These are phyloP conservation scores for Diplodia corticola DNA, from an alignment of 2,329 filamentous ascomycete genomes.

Conservation along the genomic window DNA sequence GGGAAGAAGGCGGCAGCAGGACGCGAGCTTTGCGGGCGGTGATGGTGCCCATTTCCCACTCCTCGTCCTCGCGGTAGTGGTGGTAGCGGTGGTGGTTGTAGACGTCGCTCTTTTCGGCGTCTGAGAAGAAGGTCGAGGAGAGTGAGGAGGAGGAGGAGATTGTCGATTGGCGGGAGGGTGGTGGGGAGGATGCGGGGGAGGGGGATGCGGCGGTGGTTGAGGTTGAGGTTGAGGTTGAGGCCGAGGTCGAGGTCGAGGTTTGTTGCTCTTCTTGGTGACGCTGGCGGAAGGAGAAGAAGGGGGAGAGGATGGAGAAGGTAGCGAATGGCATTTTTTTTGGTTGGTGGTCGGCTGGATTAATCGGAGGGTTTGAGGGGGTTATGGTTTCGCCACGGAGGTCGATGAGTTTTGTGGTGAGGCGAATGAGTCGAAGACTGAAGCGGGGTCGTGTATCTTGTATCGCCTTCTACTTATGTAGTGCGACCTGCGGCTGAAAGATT, in stretches of 20 bases:
- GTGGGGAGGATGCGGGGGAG: background rate
- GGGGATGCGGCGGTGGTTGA: background rate
- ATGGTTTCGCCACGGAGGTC: background rate
- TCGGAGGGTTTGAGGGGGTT: background rate
- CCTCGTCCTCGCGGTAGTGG: background rate
- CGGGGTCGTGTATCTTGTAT: background rate
- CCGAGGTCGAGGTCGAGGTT: too few species aligned
- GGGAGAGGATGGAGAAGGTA: background rate
- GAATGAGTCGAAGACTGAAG: background rate
- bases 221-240: too few species aligned
- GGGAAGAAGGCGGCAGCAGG: background rate
- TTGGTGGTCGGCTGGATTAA: background rate
- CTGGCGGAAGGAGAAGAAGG: background rate
- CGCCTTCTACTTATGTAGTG: background rate
- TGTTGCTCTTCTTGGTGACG: background rate
- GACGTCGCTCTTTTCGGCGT: background rate
- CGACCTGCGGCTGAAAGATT: background rate
- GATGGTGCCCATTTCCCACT: slow-evolving; percentile 6
- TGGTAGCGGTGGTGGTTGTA: background rate
- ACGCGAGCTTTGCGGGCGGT: slow-evolving; percentile 2
- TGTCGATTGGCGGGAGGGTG: background rate
- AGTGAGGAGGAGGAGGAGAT: background rate
- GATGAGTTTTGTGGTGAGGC: background rate
- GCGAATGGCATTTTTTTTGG: background rate
- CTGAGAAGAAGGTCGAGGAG: background rate